Base-by-base conservation (phyloP, 257 asterid genomes). In the Primulina tabacum region DNA sequence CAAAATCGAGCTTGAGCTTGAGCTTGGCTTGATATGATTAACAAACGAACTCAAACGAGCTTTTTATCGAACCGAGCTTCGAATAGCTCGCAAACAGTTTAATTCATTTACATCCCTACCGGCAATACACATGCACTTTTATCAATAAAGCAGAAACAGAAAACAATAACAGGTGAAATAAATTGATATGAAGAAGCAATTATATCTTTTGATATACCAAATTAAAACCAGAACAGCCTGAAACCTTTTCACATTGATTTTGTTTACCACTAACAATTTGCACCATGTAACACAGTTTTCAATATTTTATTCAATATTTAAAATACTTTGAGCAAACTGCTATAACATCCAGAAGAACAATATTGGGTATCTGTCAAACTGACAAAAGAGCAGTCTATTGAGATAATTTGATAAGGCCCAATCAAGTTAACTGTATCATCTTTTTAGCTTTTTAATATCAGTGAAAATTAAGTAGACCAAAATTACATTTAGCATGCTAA, bases 241-340 rank as follows among this genome's bases (percentile, higher is more conserved):
- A 47, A 69, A 40, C 2, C 8, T 17, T 43, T 60, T 55, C 32
- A 40, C 24, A 34, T 68, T 2, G 16, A 67, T 65, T 60, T n/a
- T 38, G 12, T 10, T 40, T 11, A 40, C 55, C 34, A 14, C 5
- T 17, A 26, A 43, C 18, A 47, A 63, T 12, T 62, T 62, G 58
- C 50, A 76, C 62, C 62, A 65, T 60, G 74, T 64, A 28, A 64
- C 50, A 55, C 66, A 70, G 63, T 37, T 56, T 56, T 58, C 62
- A 47, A 71, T 57, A 17, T n/a, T 43, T 14, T 37, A 47, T 56
- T 58, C 62, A 47, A 71, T 57, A 10, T 21, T 43, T 14, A 71
- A 38, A 24, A 18, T 60, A 60, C 50, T 17, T 50, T 0, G 21
- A 64, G 64, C 50, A 65, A 32, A 32, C 26, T 33, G 66, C 71